Percentiles rank a stretch among this genome's conserved stretches.
phyloP scores from a whole-genome alignment of 2,329 filamentous ascomycete genomes.

The Emmonsia crescens region DNA sequence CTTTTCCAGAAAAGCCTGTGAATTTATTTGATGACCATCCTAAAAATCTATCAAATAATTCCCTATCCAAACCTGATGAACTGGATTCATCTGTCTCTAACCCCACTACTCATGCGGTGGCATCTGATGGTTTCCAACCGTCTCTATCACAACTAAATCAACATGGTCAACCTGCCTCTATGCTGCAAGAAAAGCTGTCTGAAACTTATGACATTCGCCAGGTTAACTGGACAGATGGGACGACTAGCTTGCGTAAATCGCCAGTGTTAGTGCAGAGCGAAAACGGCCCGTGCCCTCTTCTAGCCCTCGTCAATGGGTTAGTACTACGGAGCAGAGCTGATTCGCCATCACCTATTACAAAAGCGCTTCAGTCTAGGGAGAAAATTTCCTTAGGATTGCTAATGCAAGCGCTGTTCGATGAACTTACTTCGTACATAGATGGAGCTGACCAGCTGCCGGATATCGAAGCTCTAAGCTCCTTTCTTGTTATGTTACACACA shows the following conservation, averaged over 20 bases:
- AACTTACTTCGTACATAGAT: slow-evolving; percentile 69
- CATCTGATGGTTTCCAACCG: background rate
- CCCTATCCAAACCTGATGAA: background rate
- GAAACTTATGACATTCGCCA: slow-evolving; percentile 93
- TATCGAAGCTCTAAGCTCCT: slow-evolving; percentile 75
- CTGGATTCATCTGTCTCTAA: background rate
- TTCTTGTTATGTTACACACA: slow-evolving; percentile 79
- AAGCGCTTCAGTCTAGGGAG: slow-evolving; percentile 67
- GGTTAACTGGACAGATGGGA: slow-evolving; percentile 68
- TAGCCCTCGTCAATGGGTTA: slow-evolving; percentile 87
- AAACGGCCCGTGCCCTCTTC: slow-evolving; percentile 86
- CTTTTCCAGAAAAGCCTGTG: background rate
- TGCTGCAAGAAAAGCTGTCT: slow-evolving; percentile 3
- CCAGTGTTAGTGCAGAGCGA: slow-evolving; percentile 86
- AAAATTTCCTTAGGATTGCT: slow-evolving; percentile 78
- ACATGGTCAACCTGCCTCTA: background rate
- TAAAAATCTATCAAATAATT: background rate
- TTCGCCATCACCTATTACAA: slow-evolving; percentile 59
- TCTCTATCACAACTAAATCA: background rate
- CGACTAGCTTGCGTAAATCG: slow-evolving; percentile 56
- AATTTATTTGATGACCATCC: background rate
- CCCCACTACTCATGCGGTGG: background rate
- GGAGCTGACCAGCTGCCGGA: slow-evolving; percentile 65
- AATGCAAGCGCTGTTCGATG: slow-evolving; percentile 83
- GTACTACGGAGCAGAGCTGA: slow-evolving; percentile 67